Evolutionary conservation across 106 monocot species (phyloP).

Genomic region (Allium cepa): DNA sequence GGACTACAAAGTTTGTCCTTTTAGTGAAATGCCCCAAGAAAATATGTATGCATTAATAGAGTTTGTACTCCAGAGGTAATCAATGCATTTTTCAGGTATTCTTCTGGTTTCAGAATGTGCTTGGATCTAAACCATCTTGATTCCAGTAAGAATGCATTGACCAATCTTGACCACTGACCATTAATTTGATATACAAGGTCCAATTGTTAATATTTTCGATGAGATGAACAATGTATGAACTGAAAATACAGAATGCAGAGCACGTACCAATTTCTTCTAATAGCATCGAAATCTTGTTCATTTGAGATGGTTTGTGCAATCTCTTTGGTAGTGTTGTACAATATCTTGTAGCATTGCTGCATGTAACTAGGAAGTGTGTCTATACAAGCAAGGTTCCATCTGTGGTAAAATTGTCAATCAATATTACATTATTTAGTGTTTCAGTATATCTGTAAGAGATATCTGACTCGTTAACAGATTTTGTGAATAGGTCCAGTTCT

Average conservation of each 20-base stretch:
- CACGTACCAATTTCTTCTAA: constrained; percentile 23
- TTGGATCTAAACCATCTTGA: constrained; percentile 32
- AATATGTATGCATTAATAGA: no score
- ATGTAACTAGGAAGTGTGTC: constrained; percentile 31
- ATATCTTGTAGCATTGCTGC: constrained; percentile 23
- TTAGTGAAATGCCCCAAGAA: no score
- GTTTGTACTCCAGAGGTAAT: not conserved
- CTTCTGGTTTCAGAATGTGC: constrained; percentile 18
- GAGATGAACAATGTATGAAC: not conserved
- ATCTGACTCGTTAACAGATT: not conserved
- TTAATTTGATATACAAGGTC: no score
- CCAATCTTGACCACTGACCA: constrained; percentile 33
- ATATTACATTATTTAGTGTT: not conserved
- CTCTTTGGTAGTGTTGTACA: constrained; percentile 29
- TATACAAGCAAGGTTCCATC: constrained; percentile 22
- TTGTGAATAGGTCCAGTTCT: constrained; percentile 13
- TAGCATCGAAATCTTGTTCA: constrained; percentile 32
- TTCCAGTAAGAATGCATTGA: constrained; percentile 38
- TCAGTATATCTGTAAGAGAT: not conserved
- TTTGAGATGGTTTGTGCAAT: constrained; percentile 20
- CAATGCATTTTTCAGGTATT: constrained; percentile 32
- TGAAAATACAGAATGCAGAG: not conserved
- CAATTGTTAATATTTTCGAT: not conserved
- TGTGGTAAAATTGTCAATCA: not conserved
- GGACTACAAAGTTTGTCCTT: no score